Evolutionary conservation across 1,284 basidiomycete species (phyloP).

Genomic region (Ustilago loliicola): DNA sequence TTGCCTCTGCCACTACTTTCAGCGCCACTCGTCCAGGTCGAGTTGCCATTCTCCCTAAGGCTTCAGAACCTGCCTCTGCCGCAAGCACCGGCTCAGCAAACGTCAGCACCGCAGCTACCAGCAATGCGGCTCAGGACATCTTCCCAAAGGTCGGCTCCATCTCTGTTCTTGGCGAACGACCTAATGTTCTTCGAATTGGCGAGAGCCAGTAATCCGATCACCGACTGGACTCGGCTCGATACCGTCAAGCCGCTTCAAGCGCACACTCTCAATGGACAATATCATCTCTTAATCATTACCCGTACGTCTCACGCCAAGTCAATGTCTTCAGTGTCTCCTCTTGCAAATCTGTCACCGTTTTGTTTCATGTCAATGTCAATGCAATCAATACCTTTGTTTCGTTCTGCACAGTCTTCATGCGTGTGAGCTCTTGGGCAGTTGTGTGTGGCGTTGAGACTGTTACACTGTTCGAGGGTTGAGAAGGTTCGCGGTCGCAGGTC

Average conservation of each 20-base stretch:
- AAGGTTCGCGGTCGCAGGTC: too few species aligned
- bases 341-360: conserved; percentile 1
- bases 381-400: neutral
- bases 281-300: neutral
- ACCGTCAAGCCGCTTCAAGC: neutral
- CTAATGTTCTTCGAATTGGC: conserved; percentile 33
- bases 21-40: conserved; percentile 24
- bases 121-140: conserved; percentile 17
- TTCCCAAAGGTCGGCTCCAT: conserved; percentile 35
- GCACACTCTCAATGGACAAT: neutral
- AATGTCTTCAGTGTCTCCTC: neutral
- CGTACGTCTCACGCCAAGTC: neutral
- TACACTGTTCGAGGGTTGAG: too few species aligned
- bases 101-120: conserved; percentile 32
- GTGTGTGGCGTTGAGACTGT: too few species aligned
- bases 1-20: conserved; percentile 14
- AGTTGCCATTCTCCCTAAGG: conserved; percentile 49
- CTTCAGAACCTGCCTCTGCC: conserved; percentile 17
- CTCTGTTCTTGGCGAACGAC: conserved; percentile 32
- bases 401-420: neutral
- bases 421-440: neutral
- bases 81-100: conserved; percentile 21
- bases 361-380: neutral
- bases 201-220: conserved; percentile 11
- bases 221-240: neutral